Evolutionary conservation across 345 rosid genomes (phyloP).

Genomic region (Lepidium aucheri): DNA sequence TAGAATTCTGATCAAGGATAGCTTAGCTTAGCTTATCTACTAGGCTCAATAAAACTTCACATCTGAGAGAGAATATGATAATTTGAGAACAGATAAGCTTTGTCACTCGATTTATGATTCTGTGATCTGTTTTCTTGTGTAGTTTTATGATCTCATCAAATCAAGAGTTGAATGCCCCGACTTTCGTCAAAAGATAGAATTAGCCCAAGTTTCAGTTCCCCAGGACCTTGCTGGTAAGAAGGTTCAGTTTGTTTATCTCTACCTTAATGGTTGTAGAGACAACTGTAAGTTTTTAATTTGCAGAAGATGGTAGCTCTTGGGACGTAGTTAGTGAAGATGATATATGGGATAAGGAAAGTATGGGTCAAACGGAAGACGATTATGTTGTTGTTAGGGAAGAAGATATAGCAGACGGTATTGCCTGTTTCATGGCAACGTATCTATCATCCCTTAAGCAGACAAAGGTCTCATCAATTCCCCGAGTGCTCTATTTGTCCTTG

Average conservation of each 20-base stretch:
- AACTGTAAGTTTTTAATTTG: not conserved
- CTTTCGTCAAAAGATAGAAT: constrained; percentile 67
- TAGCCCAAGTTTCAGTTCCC: constrained; percentile 37
- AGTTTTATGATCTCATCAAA: constrained; percentile 79
- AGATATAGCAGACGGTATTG: constrained; percentile 91
- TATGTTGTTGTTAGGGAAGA: constrained; percentile 89
- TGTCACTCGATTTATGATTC: not conserved
- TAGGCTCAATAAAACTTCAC: not conserved
- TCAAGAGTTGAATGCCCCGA: constrained; percentile 73
- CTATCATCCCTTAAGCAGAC: constrained; percentile 78
- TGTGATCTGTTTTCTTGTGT: constrained; percentile 24
- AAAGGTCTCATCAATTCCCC: constrained; percentile 30
- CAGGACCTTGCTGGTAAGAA: constrained; percentile 30
- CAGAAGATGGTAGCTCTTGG: constrained; percentile 76
- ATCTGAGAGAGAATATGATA: not conserved
- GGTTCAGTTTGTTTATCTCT: not conserved
- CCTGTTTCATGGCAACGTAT: constrained; percentile 92
- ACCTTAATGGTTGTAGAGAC: not conserved
- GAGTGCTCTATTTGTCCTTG: not conserved
- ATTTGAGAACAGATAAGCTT: not conserved
- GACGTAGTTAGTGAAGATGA: constrained; percentile 67
- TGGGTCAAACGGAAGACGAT: constrained; percentile 51
- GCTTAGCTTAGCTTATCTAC: not conserved
- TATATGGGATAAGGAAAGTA: constrained; percentile 52
- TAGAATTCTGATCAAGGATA: not conserved